A percentile compares a stretch with the other conserved stretches of the same genome.
Conservation (phyloP, 257 asterid species). For the Solanum etuberosum region DNA sequence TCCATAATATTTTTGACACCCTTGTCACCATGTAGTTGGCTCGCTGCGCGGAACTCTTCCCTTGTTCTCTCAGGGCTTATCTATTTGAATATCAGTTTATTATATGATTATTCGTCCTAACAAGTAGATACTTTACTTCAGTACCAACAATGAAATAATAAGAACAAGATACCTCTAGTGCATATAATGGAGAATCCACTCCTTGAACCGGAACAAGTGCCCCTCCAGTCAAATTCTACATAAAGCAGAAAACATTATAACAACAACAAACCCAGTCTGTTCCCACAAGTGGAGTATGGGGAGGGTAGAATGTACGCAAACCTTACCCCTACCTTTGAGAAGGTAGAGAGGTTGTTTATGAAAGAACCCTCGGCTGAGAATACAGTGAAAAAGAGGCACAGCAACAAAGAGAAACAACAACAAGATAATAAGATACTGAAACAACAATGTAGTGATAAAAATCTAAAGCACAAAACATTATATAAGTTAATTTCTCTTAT, state of each 20-base stretch:
- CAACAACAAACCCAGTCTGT: neutral
- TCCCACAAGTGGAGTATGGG: neutral
- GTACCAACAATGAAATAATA: neutral
- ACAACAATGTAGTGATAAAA: neutral
- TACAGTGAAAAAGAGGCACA: neutral
- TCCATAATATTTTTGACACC: conserved; percentile 46
- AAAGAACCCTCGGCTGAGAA: neutral
- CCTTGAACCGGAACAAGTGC: conserved; percentile 60
- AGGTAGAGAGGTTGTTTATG: neutral
- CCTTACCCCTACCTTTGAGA: neutral
- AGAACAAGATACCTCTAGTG: conserved; percentile 43
- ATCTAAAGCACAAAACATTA: neutral
- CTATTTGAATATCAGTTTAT: conserved; percentile 12
- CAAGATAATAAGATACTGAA: neutral
- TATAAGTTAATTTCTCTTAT: neutral
- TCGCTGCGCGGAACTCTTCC: conserved; percentile 37
- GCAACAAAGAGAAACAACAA: neutral
- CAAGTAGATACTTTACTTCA: neutral
- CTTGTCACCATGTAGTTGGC: conserved; percentile 20
- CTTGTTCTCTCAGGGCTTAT: conserved; percentile 50
- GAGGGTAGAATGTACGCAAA: neutral
- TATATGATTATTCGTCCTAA: neutral
- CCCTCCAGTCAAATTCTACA: conserved; percentile 68
- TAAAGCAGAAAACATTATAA: neutral
- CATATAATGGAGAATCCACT: conserved; percentile 54